Conservation (phyloP, 441 rosid genomes). For the Gossypium schwendimanii region DNA sequence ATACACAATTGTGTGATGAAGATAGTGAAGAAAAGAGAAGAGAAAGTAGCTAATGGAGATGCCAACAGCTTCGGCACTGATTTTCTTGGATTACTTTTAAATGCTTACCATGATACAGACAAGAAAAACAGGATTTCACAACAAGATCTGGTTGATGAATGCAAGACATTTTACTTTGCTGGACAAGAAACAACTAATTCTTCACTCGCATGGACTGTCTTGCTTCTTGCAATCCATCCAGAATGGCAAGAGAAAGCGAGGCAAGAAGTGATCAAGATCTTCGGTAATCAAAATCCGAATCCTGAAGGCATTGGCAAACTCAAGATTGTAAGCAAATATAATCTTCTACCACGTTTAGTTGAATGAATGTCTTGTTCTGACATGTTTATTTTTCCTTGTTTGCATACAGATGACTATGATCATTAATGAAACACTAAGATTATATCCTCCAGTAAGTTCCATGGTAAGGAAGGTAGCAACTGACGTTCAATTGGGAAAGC, state of each 20-base stretch:
- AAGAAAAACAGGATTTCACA: constrained; percentile 15
- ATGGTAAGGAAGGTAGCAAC: constrained; percentile 15
- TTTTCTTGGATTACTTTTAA: constrained; percentile 33
- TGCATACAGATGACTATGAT: constrained; percentile 36
- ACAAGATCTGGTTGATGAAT: constrained; percentile 37
- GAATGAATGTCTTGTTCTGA: not conserved
- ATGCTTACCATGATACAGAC: constrained; percentile 22
- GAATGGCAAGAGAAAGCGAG: constrained; percentile 47
- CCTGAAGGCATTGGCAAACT: constrained; percentile 28
- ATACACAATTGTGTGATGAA: constrained; percentile 22
- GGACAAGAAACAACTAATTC: constrained; percentile 39
- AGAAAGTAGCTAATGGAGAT: constrained; percentile 15
- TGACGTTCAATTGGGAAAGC: constrained; percentile 27
- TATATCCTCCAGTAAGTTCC: constrained; percentile 23
- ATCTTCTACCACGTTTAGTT: not conserved
- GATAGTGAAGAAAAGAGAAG: constrained; percentile 40
- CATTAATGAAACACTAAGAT: constrained; percentile 16
- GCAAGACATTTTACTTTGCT: constrained; percentile 35
- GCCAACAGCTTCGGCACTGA: constrained; percentile 27
- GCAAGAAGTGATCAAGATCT: constrained; percentile 24
- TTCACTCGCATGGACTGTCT: constrained; percentile 35
- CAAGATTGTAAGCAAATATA: constrained; percentile 24
- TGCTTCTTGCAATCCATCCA: constrained; percentile 33
- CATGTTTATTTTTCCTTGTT: not conserved
- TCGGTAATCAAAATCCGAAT: constrained; percentile 26